Evolutionary conservation across 768 basidiomycete species (phyloP).

Genomic region (Rhizopogon sp.): DNA sequence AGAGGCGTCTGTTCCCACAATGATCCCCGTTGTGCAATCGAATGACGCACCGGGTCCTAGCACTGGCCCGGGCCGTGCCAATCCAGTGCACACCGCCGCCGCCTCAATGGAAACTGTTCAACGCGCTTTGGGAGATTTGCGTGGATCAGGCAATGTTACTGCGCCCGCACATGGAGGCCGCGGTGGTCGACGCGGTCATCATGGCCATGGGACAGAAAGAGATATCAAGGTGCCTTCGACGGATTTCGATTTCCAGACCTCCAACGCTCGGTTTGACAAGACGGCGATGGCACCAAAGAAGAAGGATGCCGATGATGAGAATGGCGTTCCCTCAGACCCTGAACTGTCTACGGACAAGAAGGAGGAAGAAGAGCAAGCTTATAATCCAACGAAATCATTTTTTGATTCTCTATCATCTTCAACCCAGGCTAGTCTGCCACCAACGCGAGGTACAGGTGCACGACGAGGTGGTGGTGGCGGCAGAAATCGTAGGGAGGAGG

Average conservation of each 20-base stretch:
- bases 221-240: conserved; percentile 59
- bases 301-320: conserved; percentile 25
- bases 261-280: conserved; percentile 82
- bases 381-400: conserved; percentile 76
- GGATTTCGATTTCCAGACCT: conserved; percentile 78
- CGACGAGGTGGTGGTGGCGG: conserved; percentile 49
- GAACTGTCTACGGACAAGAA: conserved; percentile 22
- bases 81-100: conserved; percentile 64
- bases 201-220: conserved; percentile 24
- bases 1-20: conserved; percentile 13
- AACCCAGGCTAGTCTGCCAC: conserved; percentile 29
- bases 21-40: conserved; percentile 13
- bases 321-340: conserved; percentile 24
- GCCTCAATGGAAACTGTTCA: conserved; percentile 73
- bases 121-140: conserved; percentile 47
- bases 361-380: conserved; percentile 44
- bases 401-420: conserved; percentile 67
- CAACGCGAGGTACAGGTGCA: conserved; percentile 33
- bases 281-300: conserved; percentile 41
- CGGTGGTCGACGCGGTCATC: conserved; percentile 32
- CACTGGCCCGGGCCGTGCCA: conserved; percentile 29
- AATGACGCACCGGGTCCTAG: conserved; percentile 20
- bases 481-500: conserved; percentile 73
- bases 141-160: conserved; percentile 26
- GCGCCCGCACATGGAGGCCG: conserved; percentile 28